Conservation (phyloP, 2,329 filamentous ascomycete species). For the Incumbomyces lentus region DNA sequence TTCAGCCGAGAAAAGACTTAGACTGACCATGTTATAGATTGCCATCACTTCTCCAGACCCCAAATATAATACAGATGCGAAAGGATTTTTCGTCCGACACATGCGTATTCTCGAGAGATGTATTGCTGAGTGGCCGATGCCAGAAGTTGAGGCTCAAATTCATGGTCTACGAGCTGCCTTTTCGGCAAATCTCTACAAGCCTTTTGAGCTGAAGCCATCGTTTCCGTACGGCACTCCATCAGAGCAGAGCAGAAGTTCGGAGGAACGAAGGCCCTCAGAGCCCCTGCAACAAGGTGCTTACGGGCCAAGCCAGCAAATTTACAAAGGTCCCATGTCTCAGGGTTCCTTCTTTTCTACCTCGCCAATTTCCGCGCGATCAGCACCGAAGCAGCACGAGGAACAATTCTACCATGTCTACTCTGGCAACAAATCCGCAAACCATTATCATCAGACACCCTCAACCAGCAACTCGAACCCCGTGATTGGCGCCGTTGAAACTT, state of each 20-base stretch:
- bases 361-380: slow-evolving; percentile 62
- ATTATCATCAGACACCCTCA: slow-evolving; percentile 43
- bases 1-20: slow-evolving; percentile 16
- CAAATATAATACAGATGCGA: slow-evolving; percentile 71
- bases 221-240: slow-evolving; percentile 80
- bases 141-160: slow-evolving; percentile 81
- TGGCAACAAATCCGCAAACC: slow-evolving; percentile 29
- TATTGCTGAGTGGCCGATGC: slow-evolving; percentile 72
- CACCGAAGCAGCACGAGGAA: slow-evolving; percentile 69
- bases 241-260: slow-evolving; percentile 31
- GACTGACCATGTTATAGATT: slow-evolving; percentile 45
- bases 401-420: slow-evolving; percentile 31
- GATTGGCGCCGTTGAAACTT: slow-evolving; percentile 40
- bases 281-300: slow-evolving; percentile 13
- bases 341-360: slow-evolving; percentile 42
- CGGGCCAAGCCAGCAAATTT: slow-evolving; percentile 1
- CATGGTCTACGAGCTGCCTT: slow-evolving; percentile 83
- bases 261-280: slow-evolving; percentile 23
- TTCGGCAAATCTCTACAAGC: slow-evolving; percentile 71
- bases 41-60: slow-evolving; percentile 89
- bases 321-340: slow-evolving; percentile 7
- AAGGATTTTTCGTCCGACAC: slow-evolving; percentile 81
- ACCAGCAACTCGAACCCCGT: slow-evolving; percentile 50
- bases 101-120: slow-evolving; percentile 89
- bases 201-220: slow-evolving; percentile 77